Evolutionary conservation across 352 stramenopile species (phyloP), one percentile per base, ranked within the genome.

Genomic region (Globisporangium cylindrosporum): DNA sequence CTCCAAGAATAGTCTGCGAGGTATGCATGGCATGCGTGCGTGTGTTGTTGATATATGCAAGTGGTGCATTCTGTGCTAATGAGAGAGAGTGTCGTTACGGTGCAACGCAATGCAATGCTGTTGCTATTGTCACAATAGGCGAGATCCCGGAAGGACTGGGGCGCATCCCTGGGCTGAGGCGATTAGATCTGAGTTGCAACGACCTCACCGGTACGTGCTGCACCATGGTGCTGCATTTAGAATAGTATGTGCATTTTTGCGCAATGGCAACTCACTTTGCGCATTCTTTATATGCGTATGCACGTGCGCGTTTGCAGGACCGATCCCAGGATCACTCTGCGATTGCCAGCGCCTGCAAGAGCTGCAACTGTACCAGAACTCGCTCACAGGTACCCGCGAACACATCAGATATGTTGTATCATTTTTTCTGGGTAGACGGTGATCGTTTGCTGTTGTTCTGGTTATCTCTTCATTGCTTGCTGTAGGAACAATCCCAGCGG

Each of bases 171-270:
- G 72, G 56, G n/a, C 69, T 96, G 53, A 74, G 82, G 18, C 73
- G 73, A 8, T 14, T 96, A 38, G 84, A 96, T 67, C 69, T 96
- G 60, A 96, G 88, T 74, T 93, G 82, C 77, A 96, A 96, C 53
- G 79, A 93, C 64, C 70, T 94, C 12, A 76, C 75, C 62, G 80
- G 80, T 87, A 14, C 14, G 66, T 58, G n/a, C 20, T 49, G 43
- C 18, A 22, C 22, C 5, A 59, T 43, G 4, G 18, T 18, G 29
- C 15, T 62, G 34, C 32, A 63, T 20, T 51, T 18, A 22, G 9
- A 29, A 29, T 29, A 9, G 18, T 46, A 24, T 46, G 56, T 15
- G 9, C 25, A 32, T 67, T 25, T 36, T 36, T 55, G 27, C 29
- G 20, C 46, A 72, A 43, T 25, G 5, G 1, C 0, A 15, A 10